Percentiles rank a stretch among this genome's conserved stretches.
These are phyloP conservation scores for Cytospora mali DNA, from an alignment of 2,329 filamentous ascomycete species.

Conservation along the genomic window DNA sequence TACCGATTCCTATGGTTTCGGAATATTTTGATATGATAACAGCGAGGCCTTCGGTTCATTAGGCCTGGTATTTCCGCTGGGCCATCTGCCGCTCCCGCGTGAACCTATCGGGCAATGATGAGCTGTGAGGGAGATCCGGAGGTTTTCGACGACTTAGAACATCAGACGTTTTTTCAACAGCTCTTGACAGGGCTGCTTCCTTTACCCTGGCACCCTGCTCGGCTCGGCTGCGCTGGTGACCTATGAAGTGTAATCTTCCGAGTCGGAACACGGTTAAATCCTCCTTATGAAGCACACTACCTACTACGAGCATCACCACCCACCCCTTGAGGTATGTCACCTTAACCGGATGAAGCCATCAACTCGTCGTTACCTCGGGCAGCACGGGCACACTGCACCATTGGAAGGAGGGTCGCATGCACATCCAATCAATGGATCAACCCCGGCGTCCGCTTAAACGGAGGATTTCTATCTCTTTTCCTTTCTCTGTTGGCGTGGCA, in stretches of 20 bases:
- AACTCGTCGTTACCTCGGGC: not conserved
- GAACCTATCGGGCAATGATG: slow-evolving; percentile 3
- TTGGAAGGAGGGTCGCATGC: not conserved
- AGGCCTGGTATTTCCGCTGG: slow-evolving; percentile 9
- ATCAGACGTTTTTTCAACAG: slow-evolving; percentile 25
- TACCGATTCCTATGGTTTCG: not conserved
- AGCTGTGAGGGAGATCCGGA: slow-evolving; percentile 21
- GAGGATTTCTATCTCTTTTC: slow-evolving; percentile 19
- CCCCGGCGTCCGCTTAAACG: slow-evolving; percentile 13
- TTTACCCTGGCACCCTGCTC: slow-evolving; percentile 9
- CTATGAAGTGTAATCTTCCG: slow-evolving; percentile 22
- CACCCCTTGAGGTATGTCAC: not conserved
- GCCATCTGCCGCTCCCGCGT: slow-evolving; percentile 15
- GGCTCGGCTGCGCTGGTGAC: not conserved
- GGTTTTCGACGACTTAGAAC: slow-evolving; percentile 27
- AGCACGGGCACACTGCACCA: not conserved
- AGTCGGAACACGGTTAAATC: slow-evolving; percentile 19
- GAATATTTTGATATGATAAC: not conserved
- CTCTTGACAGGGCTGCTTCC: slow-evolving; percentile 9
- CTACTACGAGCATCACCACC: not conserved
- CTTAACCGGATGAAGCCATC: slow-evolving; percentile 5
- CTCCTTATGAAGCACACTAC: slow-evolving; percentile 13
- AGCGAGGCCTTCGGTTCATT: not conserved
- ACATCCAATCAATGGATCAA: slow-evolving; percentile 7
- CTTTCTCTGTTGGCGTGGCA: slow-evolving; percentile 19